Conservation (phyloP, 805 yeast genomes). For the Tetrapisispora namnaoensis region DNA sequence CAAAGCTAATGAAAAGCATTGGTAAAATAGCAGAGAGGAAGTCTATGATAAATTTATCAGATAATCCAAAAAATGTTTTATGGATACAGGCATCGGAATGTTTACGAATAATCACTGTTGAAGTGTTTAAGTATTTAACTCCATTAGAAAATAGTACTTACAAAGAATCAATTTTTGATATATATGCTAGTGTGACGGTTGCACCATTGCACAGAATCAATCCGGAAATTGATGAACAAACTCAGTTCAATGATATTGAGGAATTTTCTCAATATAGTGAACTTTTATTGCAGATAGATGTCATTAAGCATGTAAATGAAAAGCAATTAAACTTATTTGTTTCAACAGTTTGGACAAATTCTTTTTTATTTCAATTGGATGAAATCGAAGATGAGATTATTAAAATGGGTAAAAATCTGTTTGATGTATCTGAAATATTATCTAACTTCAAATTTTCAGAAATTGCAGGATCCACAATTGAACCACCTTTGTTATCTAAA, state of each 20-base stretch:
- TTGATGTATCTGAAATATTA: slow-evolving; percentile 32
- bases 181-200: slow-evolving; percentile 27
- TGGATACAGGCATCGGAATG: slow-evolving; percentile 47
- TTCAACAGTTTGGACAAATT: slow-evolving; percentile 43
- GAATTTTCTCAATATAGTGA: slow-evolving; percentile 37
- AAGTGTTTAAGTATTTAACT: slow-evolving; percentile 7
- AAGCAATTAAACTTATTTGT: slow-evolving; percentile 36
- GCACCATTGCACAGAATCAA: slow-evolving; percentile 22
- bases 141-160: slow-evolving; percentile 4
- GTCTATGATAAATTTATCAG: slow-evolving; percentile 24
- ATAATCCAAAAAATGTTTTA: slow-evolving; percentile 26
- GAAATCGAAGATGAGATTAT: slow-evolving; percentile 39
- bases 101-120: slow-evolving; percentile 30
- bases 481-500: slow-evolving; percentile 36
- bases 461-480: slow-evolving; percentile 55
- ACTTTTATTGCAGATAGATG: slow-evolving; percentile 34
- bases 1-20: slow-evolving; percentile 39
- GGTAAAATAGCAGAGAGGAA: slow-evolving; percentile 43
- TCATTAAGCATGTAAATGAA: slow-evolving; percentile 21
- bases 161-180: slow-evolving; percentile 10
- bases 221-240: slow-evolving; percentile 19
- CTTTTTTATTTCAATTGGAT: slow-evolving; percentile 50
- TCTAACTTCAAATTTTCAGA: slow-evolving; percentile 37
- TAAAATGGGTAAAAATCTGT: slow-evolving; percentile 21
- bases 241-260: slow-evolving; percentile 38